Evolutionary conservation across 192 early-diverging fungal species (phyloP).

Genomic region (Podila epicladia): DNA sequence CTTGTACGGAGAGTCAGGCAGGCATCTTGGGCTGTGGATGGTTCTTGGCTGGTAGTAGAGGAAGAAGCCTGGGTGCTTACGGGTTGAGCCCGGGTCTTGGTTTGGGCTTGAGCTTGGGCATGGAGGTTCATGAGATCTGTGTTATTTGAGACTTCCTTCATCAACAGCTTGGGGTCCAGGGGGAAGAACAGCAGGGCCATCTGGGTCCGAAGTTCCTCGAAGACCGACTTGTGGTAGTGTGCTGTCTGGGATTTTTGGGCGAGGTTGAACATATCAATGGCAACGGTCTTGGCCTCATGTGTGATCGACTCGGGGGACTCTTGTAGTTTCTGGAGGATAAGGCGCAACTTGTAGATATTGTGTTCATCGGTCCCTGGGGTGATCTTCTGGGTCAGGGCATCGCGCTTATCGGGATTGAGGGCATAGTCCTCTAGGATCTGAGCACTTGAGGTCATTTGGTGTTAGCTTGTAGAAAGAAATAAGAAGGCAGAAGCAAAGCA

Average conservation of each 20-base stretch:
- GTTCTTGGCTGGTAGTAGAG: neutral
- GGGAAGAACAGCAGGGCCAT: constrained; percentile 25
- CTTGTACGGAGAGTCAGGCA: constrained; percentile 9
- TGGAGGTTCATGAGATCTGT: constrained; percentile 7
- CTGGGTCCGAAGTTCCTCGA: constrained; percentile 8
- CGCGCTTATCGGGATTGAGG: constrained; percentile 25
- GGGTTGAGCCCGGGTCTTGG: neutral
- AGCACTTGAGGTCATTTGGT: neutral
- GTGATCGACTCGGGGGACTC: constrained; percentile 12
- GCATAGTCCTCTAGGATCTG: constrained; percentile 26
- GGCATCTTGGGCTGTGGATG: neutral
- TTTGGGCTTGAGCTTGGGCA: neutral
- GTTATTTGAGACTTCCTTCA: constrained; percentile 16
- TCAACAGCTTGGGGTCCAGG: constrained; percentile 20
- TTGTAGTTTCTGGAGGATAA: constrained; percentile 21
- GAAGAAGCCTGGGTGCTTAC: neutral
- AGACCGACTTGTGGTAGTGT: neutral
- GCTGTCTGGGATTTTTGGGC: neutral
- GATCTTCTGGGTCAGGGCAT: constrained; percentile 6
- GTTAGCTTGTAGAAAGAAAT: neutral
- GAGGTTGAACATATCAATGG: neutral
- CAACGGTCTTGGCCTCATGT: constrained; percentile 1
- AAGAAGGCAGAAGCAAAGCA: neutral
- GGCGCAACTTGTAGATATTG: constrained; percentile 10
- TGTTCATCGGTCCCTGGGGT: neutral